These are phyloP conservation scores for Botryotinia calthae DNA, from an alignment of 2,329 filamentous ascomycete species.

Conservation along the genomic window DNA sequence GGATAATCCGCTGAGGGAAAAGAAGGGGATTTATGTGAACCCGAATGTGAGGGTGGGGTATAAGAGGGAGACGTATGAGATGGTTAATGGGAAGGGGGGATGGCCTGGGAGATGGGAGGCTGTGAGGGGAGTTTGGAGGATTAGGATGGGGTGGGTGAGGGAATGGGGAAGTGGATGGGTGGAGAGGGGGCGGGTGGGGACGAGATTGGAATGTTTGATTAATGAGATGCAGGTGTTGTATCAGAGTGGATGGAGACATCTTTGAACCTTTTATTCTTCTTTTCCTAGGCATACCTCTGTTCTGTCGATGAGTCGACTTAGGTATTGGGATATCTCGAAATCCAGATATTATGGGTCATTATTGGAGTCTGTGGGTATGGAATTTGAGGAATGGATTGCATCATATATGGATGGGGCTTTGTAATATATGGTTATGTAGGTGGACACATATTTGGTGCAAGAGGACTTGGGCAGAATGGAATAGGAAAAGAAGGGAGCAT, in stretches of 20 bases:
- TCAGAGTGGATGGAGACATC: slow-evolving; percentile 57
- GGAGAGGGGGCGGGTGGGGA: background rate
- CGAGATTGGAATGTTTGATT: slow-evolving; percentile 42
- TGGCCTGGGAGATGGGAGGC: slow-evolving; percentile 22
- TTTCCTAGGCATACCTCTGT: background rate
- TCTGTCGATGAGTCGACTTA: background rate
- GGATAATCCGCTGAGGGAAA: slow-evolving; percentile 51
- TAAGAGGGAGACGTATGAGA: slow-evolving; percentile 47
- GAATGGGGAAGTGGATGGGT: background rate
- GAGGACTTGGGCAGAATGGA: background rate
- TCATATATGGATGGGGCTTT: background rate
- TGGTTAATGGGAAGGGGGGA: slow-evolving; percentile 22
- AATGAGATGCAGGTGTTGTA: slow-evolving; percentile 60
- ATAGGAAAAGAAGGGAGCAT: background rate
- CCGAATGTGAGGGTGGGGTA: slow-evolving; percentile 67
- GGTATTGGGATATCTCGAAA: background rate
- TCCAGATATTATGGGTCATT: background rate
- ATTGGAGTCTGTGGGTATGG: background rate
- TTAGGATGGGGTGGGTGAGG: background rate
- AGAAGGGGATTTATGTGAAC: slow-evolving; percentile 64
- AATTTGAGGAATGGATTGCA: too few relatives aligned
- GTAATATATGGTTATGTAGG: background rate
- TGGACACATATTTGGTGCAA: background rate
- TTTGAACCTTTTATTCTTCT: slow-evolving; percentile 14
- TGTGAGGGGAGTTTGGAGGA: slow-evolving; percentile 5